Evolutionary conservation across 78 protist genomes (phyloP).

Genomic region (Chrysochromulina tobinii): DNA sequence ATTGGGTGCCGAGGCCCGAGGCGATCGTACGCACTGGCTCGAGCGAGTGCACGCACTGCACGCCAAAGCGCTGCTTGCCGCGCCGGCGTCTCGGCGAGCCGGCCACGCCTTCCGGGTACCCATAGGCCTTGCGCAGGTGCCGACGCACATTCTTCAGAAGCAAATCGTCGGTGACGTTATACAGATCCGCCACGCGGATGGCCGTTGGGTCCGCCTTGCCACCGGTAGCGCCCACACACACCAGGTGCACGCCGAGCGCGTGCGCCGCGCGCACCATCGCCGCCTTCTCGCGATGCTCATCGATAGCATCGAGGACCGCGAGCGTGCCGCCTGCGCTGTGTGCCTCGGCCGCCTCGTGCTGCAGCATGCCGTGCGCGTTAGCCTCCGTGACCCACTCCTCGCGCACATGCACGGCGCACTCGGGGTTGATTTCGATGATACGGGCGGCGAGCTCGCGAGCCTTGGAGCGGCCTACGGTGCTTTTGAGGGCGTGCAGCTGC

Average conservation of each 20-base stretch:
- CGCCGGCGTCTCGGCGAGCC: background rate
- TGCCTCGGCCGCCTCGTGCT: background rate
- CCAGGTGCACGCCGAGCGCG: background rate
- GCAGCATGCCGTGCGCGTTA: background rate
- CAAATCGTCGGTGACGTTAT: background rate
- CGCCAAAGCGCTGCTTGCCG: background rate
- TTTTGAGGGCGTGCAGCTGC: constrained; percentile 5
- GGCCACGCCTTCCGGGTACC: background rate
- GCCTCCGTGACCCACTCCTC: background rate
- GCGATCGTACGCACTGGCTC: background rate
- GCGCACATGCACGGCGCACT: background rate
- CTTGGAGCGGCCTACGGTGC: background rate
- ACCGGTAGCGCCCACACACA: background rate
- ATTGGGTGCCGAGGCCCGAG: background rate
- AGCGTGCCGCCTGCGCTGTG: no score
- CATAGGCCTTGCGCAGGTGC: background rate
- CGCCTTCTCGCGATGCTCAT: background rate
- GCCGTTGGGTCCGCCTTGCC: background rate
- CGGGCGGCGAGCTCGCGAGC: background rate
- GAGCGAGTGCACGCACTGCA: background rate
- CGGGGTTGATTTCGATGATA: background rate
- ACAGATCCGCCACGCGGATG: background rate
- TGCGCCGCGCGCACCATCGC: background rate
- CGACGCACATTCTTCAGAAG: background rate
- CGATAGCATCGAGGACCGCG: background rate